Evolutionary conservation across 768 basidiomycete genomes (phyloP).

Genomic region (Cystoderma amianthinum): DNA sequence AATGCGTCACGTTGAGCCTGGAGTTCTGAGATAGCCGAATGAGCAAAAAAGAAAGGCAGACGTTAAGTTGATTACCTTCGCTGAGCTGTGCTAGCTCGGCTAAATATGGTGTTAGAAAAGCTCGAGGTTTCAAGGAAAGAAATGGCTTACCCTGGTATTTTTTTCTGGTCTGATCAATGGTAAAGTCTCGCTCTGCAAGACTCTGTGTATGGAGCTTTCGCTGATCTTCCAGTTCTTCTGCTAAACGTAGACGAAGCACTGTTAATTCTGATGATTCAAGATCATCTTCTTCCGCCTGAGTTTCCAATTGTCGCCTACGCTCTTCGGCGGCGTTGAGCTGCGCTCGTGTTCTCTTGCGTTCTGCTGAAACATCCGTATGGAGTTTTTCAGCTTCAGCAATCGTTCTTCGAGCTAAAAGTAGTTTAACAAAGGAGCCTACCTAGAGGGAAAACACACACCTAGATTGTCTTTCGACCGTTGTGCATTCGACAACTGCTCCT

Average conservation of each 20-base stretch:
- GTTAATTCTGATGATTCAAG: conserved; percentile 61
- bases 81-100: conserved; percentile 75
- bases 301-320: conserved; percentile 51
- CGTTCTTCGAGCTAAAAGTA: conserved; percentile 45
- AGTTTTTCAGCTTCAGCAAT: conserved; percentile 57
- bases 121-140: no score
- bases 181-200: conserved; percentile 71
- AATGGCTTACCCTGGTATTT: conserved; percentile 91
- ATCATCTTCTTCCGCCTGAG: conserved; percentile 60
- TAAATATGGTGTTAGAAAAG: conserved; percentile 14
- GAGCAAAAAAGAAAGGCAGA: not conserved
- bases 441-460: conserved; percentile 51
- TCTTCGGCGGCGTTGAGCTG: conserved; percentile 42
- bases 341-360: conserved; percentile 45
- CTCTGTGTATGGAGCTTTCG: conserved; percentile 76
- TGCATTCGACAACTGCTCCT: conserved; percentile 42
- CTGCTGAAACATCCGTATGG: conserved; percentile 40
- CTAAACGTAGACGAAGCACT: conserved; percentile 57
- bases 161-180: conserved; percentile 75
- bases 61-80: conserved; percentile 60
- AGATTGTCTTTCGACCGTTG: conserved; percentile 60
- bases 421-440: conserved; percentile 56
- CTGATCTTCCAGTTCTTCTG: conserved; percentile 73
- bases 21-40: conserved; percentile 39
- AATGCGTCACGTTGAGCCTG: conserved; percentile 73